Evolutionary conservation across 2,329 filamentous ascomycete species (phyloP), one percentile per base, ranked within the genome.

Genomic region (Lecanicillium sp.): DNA sequence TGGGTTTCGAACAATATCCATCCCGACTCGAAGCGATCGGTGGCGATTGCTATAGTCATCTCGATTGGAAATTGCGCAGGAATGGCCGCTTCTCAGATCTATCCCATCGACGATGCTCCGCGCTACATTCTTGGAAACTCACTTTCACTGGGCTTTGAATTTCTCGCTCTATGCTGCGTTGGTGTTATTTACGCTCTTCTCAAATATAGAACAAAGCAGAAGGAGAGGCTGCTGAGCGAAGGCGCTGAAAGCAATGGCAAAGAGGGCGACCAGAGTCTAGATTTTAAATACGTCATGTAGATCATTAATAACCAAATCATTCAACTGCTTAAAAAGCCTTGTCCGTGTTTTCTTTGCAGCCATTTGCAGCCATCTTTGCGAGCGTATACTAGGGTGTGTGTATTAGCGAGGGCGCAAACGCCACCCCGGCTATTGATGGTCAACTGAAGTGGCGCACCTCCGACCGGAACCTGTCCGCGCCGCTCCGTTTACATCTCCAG

Each of bases 1-100:
- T 61, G 58, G 57, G 50, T 60, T 28, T 42, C 55, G 3, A 59
- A 50, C 33, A 61, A 60, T 37, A 40, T 57, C 7, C 43, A 50
- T 12, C 58, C 58, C 3, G 58, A 61, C 35, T 47, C 38, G 30
- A 59, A 60, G 39, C 55, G 57, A n/a, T 46, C 48, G 8, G 45
- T 59, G 13, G 55, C 51, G 18, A 46, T 56, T 33, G 54, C 57
- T 1, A 44, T 59, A 27, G 42, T 50, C 17, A 51, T 51, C 29
- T 55, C 49, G 4, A 44, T 60, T 20, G 57, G 47, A 4, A 57
- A 57, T 27, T 45, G 51, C 12, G 55, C 55, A 1, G 49, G 49
- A 11, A 28, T 59, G 3, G 51, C 55, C 4, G 48, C 56, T 1
- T 51, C 49, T 5, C 56, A 61, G 43, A 41, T 60, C n/a, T 60